Evolutionary conservation across 495 filamentous ascomycete species (phyloP).

Genomic region (Neurospora tetrasperma): DNA sequence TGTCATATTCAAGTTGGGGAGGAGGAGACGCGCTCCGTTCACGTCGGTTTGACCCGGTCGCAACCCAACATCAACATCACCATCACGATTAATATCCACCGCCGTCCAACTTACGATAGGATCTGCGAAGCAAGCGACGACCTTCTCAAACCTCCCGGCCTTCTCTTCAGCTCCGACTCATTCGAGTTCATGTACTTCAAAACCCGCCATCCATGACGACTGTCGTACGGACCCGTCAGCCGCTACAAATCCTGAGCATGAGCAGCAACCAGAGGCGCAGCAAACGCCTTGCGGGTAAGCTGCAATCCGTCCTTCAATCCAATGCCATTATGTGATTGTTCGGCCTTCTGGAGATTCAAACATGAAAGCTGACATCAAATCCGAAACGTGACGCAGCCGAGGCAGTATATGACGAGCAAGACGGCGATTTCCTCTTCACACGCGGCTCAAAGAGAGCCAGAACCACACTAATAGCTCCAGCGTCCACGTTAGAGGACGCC

Average conservation of each 20-base stretch:
- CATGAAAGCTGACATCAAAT: slow-evolving; percentile 8
- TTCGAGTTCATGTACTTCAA: slow-evolving; percentile 19
- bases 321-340: background rate
- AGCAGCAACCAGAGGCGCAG: slow-evolving; percentile 47
- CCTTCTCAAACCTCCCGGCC: background rate
- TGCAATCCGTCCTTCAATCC: slow-evolving; percentile 2
- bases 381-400: slow-evolving; percentile 15
- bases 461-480: slow-evolving; percentile 32
- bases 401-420: slow-evolving; percentile 52
- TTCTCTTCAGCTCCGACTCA: background rate
- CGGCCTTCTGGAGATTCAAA: slow-evolving; percentile 9
- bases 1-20: background rate
- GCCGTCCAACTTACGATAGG: background rate
- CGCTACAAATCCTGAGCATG: slow-evolving; percentile 51
- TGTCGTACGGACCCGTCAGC: slow-evolving; percentile 46
- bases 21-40: slow-evolving; percentile 8
- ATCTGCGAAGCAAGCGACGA: background rate
- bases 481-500: slow-evolving; percentile 20
- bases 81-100: background rate
- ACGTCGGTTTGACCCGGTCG: background rate
- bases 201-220: slow-evolving; percentile 48
- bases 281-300: slow-evolving; percentile 47
- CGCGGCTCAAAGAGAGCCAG: slow-evolving; percentile 44
- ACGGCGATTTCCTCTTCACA: slow-evolving; percentile 54
- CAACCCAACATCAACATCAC: slow-evolving; percentile 1